A percentile compares a stretch with the other conserved stretches of the same genome.
phyloP scores from a whole-genome alignment of 805 yeast species.

The Starmerella gropengiesseri region DNA sequence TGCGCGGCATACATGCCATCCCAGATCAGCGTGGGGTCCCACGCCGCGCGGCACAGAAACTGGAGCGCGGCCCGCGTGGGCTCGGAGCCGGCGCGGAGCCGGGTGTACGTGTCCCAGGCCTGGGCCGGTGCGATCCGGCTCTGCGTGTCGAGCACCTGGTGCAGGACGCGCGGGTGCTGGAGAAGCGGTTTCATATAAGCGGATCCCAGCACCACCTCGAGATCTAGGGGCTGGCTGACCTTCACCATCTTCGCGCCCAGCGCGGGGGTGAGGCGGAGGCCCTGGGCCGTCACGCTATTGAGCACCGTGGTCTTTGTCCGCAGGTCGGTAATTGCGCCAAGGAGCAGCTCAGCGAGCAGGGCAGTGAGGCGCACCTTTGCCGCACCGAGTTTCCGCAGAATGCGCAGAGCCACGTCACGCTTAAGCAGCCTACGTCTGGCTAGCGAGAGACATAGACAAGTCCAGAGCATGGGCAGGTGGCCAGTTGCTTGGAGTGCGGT shows the following conservation, averaged over 20 bases:
- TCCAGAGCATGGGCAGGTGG: conserved; percentile 24
- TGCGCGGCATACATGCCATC: conserved; percentile 45
- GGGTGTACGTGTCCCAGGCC: conserved; percentile 31
- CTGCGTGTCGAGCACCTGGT: conserved; percentile 29
- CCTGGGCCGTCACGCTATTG: conserved; percentile 3
- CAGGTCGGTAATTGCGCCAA: conserved; percentile 12
- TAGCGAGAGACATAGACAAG: conserved; percentile 20
- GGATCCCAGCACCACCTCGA: neutral
- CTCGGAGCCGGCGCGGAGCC: conserved; percentile 3
- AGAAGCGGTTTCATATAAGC: conserved; percentile 2
- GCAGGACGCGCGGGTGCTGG: conserved; percentile 19
- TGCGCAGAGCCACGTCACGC: conserved; percentile 16
- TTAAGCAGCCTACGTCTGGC: conserved; percentile 18
- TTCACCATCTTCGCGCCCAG: conserved; percentile 11
- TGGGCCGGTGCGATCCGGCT: conserved; percentile 12
- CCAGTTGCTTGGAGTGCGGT: conserved; percentile 4
- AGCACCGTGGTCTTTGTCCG: conserved; percentile 9
- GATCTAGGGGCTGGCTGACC: conserved; percentile 6
- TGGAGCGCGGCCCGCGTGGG: conserved; percentile 27
- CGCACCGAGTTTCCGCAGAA: conserved; percentile 5
- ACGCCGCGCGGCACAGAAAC: conserved; percentile 43
- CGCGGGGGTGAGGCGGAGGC: conserved; percentile 12
- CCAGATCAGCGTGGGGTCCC: conserved; percentile 35
- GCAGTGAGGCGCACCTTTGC: conserved; percentile 21
- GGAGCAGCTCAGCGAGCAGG: conserved; percentile 9